Conservation (phyloP, 352 stramenopile genomes). For the Pythium dissotocum region DNA sequence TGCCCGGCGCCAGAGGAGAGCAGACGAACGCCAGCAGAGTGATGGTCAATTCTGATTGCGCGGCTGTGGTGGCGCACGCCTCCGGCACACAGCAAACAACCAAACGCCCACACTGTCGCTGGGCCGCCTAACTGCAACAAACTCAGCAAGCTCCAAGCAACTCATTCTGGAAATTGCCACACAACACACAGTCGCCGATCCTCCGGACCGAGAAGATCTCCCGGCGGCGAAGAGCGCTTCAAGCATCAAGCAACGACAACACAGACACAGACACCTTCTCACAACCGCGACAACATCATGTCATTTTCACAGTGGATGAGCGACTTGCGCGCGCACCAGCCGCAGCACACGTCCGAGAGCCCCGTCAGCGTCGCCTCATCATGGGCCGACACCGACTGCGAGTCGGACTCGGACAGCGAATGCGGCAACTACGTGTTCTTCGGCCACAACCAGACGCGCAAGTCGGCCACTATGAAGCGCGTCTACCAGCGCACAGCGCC, state of each 20-base stretch:
- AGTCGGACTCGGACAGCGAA: conserved; percentile 50
- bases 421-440: conserved; percentile 20
- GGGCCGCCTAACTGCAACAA: conserved; percentile 22
- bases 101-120: neutral
- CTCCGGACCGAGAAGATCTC: neutral
- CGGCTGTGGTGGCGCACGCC: neutral
- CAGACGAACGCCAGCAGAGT: conserved; percentile 26
- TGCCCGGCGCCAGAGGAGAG: conserved; percentile 20
- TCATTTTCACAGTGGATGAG: conserved; percentile 58
- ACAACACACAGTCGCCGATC: neutral
- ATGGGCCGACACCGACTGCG: conserved; percentile 55
- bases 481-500: conserved; percentile 41
- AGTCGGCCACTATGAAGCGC: conserved; percentile 20
- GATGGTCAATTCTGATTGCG: conserved; percentile 23
- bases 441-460: conserved; percentile 24
- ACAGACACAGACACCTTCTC: conserved; percentile 6
- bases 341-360: conserved; percentile 1
- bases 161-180: conserved; percentile 37
- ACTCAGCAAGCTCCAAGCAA: neutral
- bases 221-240: neutral
- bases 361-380: conserved; percentile 45
- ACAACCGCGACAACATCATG: conserved; percentile 27
- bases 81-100: neutral
- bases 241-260: conserved; percentile 23
- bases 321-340: conserved; percentile 34